Percentiles rank a stretch among this genome's conserved stretches.
phyloP scores from a whole-genome alignment of 2,329 filamentous ascomycete species.

The Fusarium sarcochroum region DNA sequence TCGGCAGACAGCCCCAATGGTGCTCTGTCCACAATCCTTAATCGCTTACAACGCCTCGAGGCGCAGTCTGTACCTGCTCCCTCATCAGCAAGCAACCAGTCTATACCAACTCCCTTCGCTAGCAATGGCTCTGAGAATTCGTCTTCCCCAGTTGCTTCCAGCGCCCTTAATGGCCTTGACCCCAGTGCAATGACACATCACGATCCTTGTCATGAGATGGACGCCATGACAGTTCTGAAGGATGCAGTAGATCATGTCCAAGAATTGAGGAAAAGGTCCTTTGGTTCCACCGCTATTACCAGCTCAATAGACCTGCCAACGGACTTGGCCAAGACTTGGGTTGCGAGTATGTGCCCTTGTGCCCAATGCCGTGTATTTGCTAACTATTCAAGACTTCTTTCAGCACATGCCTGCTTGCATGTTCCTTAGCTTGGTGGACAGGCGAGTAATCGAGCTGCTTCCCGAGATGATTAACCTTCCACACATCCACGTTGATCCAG shows the following conservation, averaged over 20 bases:
- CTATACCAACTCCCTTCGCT: constrained; percentile 9
- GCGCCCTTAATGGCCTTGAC: constrained; percentile 10
- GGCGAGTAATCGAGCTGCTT: constrained; percentile 48
- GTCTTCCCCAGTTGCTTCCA: constrained; percentile 28
- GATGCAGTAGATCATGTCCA: constrained; percentile 51
- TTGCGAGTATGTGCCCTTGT: constrained; percentile 40
- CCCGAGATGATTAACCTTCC: constrained; percentile 50
- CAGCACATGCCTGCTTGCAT: constrained; percentile 49
- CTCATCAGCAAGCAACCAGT: constrained; percentile 7
- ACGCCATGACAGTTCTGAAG: constrained; percentile 48
- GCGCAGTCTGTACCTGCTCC: constrained; percentile 26
- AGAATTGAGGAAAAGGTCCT: constrained; percentile 41
- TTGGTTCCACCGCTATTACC: constrained; percentile 43
- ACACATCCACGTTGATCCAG: constrained; percentile 51
- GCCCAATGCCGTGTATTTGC: background rate
- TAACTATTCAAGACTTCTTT: constrained; percentile 45
- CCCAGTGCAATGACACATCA: constrained; percentile 19
- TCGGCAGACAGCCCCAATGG: constrained; percentile 16
- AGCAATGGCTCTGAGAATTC: constrained; percentile 36
- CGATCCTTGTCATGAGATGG: constrained; percentile 29
- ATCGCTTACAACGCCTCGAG: constrained; percentile 51
- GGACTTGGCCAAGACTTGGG: constrained; percentile 49
- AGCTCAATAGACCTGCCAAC: constrained; percentile 45
- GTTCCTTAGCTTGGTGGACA: constrained; percentile 49
- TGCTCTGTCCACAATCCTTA: constrained; percentile 49